phyloP scores from a whole-genome alignment of 192 early-diverging fungal genomes.

The Dimargaris cristalligena region DNA sequence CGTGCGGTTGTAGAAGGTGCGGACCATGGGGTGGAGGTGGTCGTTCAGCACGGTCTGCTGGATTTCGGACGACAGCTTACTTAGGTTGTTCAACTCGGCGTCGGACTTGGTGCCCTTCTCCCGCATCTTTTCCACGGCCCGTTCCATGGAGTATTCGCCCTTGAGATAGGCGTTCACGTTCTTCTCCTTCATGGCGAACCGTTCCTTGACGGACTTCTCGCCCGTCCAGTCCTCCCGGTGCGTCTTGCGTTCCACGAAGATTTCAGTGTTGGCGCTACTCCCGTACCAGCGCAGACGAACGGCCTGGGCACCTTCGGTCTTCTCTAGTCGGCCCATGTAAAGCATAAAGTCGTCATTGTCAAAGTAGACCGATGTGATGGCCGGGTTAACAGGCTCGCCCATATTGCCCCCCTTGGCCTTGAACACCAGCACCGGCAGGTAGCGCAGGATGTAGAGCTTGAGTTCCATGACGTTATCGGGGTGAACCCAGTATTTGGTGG shows the following conservation, averaged over 20 bases:
- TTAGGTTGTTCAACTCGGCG: conserved; percentile 55
- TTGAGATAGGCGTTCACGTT: conserved; percentile 70
- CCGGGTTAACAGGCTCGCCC: conserved; percentile 55
- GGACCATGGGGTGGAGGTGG: conserved; percentile 51
- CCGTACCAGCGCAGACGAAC: conserved; percentile 94
- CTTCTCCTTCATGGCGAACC: conserved; percentile 88
- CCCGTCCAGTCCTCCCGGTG: conserved; percentile 89
- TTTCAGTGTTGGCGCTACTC: conserved; percentile 62
- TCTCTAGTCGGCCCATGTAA: conserved; percentile 74
- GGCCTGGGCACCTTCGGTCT: conserved; percentile 73
- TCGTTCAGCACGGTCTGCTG: conserved; percentile 45
- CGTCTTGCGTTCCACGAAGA: conserved; percentile 97
- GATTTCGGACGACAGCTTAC: conserved; percentile 51
- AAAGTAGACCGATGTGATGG: conserved; percentile 85
- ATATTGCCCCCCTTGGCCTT: conserved; percentile 52
- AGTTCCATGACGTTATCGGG: conserved; percentile 87
- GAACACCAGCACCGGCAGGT: conserved; percentile 81
- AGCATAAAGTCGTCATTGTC: conserved; percentile 81
- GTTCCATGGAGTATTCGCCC: conserved; percentile 59
- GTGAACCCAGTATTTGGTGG: conserved; percentile 94
- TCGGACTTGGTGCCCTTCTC: conserved; percentile 51
- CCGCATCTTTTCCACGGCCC: conserved; percentile 58
- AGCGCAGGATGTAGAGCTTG: conserved; percentile 76
- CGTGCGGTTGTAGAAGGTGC: conserved; percentile 92
- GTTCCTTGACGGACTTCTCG: conserved; percentile 75